phyloP scores from a whole-genome alignment of 371 early-diverging fungal species.

The Lichtheimia ramosa region DNA sequence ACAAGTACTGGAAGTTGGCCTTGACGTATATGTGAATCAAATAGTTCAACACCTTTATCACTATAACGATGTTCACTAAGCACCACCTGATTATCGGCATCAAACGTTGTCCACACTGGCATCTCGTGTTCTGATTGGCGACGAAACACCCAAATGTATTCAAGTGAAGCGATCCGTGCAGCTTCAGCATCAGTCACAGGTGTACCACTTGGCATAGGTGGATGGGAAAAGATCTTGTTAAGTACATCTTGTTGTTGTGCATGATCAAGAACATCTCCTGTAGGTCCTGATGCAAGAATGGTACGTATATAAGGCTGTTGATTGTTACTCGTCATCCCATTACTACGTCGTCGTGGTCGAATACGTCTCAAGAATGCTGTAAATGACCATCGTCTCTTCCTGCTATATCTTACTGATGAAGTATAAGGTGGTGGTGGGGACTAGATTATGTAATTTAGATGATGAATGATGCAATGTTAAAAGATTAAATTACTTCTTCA shows the following conservation, averaged over 20 bases:
- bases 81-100: slow-evolving; percentile 26
- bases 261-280: slow-evolving; percentile 23
- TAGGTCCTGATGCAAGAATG: background rate
- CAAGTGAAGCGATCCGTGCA: slow-evolving; percentile 15
- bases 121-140: background rate
- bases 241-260: slow-evolving; percentile 13
- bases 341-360: background rate
- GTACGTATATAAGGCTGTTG: slow-evolving; percentile 1
- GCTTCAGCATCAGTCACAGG: slow-evolving; percentile 2
- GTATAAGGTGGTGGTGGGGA: background rate
- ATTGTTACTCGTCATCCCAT: background rate
- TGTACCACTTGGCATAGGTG: background rate
- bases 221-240: background rate
- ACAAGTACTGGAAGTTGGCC: slow-evolving; percentile 28
- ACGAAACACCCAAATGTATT: slow-evolving; percentile 36
- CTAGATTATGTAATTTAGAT: background rate
- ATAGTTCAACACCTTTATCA: slow-evolving; percentile 22
- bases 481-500: no score
- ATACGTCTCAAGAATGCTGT: background rate
- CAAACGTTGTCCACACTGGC: slow-evolving; percentile 33
- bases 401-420: background rate
- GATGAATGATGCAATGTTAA: no score
- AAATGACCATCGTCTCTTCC: slow-evolving; percentile 7
- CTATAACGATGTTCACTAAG: slow-evolving; percentile 9
- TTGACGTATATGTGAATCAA: slow-evolving; percentile 35